A percentile compares a stretch with the other conserved stretches of the same genome.
Evolutionary conservation across 2,329 filamentous ascomycete species (phyloP).

Genomic region (Lecanicillium sp.): DNA sequence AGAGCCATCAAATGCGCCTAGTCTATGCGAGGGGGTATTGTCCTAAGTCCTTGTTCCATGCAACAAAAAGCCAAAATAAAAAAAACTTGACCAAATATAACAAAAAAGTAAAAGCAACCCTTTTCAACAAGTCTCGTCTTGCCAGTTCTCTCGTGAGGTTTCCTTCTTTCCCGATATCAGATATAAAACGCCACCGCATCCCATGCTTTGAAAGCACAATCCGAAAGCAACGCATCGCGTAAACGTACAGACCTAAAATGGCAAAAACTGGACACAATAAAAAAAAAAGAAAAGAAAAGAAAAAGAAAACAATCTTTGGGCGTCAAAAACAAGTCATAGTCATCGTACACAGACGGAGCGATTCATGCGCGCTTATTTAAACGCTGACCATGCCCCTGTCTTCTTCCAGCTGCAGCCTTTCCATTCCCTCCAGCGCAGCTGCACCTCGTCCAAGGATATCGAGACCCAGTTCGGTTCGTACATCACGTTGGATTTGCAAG

Average conservation of each 20-base stretch:
- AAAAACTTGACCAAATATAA: background rate
- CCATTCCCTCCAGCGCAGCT: constrained; percentile 14
- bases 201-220: constrained; percentile 3
- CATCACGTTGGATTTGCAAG: constrained; percentile 74
- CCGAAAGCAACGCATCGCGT: constrained; percentile 6
- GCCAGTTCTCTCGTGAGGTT: background rate
- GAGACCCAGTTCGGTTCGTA: constrained; percentile 46
- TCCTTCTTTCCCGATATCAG: background rate
- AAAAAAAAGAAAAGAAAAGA: constrained; percentile 10
- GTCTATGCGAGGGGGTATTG: no score
- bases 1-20: no score
- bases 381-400: constrained; percentile 26
- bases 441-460: constrained; percentile 22
- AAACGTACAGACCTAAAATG: constrained; percentile 6
- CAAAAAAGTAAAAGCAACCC: no score
- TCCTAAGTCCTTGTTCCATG: constrained; percentile 1
- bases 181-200: background rate
- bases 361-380: constrained; percentile 10
- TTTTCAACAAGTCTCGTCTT: background rate
- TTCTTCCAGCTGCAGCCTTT: constrained; percentile 19
- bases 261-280: constrained; percentile 10
- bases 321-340: background rate
- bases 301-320: constrained; percentile 10
- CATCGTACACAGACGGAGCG: background rate
- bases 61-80: constrained; percentile 1